Conservation (phyloP, 2,329 filamentous ascomycete genomes). For the Trichoderma koningiopsis region DNA sequence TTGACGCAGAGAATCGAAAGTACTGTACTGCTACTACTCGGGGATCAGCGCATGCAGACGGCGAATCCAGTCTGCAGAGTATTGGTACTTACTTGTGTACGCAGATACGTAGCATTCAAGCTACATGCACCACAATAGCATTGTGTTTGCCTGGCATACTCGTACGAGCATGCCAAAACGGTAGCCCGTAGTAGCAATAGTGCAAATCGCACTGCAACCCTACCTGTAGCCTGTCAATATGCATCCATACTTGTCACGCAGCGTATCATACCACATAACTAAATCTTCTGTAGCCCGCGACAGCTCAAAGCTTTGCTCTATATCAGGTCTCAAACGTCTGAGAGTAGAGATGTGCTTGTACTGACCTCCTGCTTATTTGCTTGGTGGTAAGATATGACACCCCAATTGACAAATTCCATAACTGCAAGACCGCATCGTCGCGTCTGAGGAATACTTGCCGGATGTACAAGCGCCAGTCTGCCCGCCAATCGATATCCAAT, state of each 20-base stretch:
- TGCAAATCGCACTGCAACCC: background rate
- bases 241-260: background rate
- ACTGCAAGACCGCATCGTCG: background rate
- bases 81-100: background rate
- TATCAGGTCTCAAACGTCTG: background rate
- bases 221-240: background rate
- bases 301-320: background rate
- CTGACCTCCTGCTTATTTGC: background rate
- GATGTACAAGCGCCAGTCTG: no score
- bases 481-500: background rate
- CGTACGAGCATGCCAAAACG: background rate
- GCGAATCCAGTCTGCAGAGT: background rate
- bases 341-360: background rate
- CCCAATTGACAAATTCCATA: background rate
- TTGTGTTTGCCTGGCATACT: background rate
- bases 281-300: background rate
- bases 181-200: background rate
- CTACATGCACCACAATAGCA: background rate
- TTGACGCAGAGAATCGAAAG: background rate
- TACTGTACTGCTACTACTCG: background rate
- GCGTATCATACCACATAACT: background rate
- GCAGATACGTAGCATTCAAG: background rate
- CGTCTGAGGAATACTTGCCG: background rate
- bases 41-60: background rate
- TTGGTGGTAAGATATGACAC: background rate